Evolutionary conservation across 305 asterid genomes (phyloP).

Genomic region (Fraxinus albicans): DNA sequence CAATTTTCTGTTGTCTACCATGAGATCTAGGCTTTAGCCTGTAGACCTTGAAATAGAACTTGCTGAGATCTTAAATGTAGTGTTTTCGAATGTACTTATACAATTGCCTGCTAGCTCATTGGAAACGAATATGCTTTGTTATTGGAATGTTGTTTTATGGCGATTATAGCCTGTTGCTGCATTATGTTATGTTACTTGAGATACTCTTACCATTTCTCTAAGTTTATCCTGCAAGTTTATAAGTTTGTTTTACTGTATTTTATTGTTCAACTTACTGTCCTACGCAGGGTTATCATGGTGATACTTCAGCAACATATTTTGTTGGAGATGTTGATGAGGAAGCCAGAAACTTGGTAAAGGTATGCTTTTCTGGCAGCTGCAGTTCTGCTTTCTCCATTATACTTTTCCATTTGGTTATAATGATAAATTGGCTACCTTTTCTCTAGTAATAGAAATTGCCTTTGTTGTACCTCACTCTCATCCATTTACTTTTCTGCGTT

Average conservation of each 20-base stretch:
- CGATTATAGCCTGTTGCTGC: neutral
- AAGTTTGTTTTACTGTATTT: conserved; percentile 18
- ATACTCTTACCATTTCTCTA: neutral
- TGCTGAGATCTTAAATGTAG: neutral
- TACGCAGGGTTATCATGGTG: conserved; percentile 94
- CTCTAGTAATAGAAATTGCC: neutral
- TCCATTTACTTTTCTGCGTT: neutral
- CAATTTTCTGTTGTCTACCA: neutral
- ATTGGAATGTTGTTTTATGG: neutral
- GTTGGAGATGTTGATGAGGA: conserved; percentile 83
- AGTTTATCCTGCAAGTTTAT: neutral
- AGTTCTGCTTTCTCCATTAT: conserved; percentile 3
- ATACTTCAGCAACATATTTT: conserved; percentile 88
- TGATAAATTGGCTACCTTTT: neutral
- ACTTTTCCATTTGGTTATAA: conserved; percentile 5
- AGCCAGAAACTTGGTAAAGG: conserved; percentile 85
- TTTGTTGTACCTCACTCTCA: too few relatives aligned
- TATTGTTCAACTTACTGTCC: conserved; percentile 17
- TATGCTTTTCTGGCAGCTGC: conserved; percentile 39
- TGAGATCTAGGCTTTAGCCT: neutral
- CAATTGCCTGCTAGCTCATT: neutral
- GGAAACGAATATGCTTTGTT: neutral
- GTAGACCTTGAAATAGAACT: neutral
- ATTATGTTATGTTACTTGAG: neutral
- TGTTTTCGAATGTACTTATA: neutral